phyloP scores from a whole-genome alignment of 169 alveolate species.

The Cryptosporidium xiaoi region DNA sequence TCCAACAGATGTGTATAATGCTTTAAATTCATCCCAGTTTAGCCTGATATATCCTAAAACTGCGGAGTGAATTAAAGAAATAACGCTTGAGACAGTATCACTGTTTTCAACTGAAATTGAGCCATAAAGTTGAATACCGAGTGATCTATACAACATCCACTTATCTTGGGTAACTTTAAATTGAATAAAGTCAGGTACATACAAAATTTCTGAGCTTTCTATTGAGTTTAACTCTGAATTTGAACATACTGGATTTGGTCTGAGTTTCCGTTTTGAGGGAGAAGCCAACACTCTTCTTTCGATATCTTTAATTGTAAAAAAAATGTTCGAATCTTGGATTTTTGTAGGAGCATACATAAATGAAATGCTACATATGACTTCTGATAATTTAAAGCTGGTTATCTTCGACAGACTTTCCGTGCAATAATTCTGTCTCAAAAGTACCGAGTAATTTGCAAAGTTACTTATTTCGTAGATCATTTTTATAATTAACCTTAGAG shows the following conservation, averaged over 20 bases:
- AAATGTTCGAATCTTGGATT: background rate
- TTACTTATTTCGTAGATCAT: constrained; percentile 54
- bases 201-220: constrained; percentile 10
- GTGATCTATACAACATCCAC: constrained; percentile 52
- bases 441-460: constrained; percentile 42
- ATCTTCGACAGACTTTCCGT: constrained; percentile 27
- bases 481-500: constrained; percentile 40
- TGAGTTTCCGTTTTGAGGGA: constrained; percentile 3
- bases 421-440: constrained; percentile 34
- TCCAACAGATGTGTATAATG: constrained; percentile 11
- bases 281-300: constrained; percentile 11
- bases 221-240: constrained; percentile 8
- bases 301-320: background rate
- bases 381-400: constrained; percentile 26
- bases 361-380: constrained; percentile 38
- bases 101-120: background rate
- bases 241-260: constrained; percentile 56
- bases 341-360: background rate
- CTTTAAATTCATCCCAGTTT: constrained; percentile 41
- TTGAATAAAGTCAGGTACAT: constrained; percentile 46
- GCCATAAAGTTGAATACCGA: constrained; percentile 54
- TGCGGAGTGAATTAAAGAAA: constrained; percentile 38
- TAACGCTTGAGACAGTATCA: constrained; percentile 11
- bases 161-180: constrained; percentile 16
- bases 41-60: constrained; percentile 40